Evolutionary conservation across 1,284 basidiomycete species (phyloP), one percentile per base, ranked within the genome.

Genomic region (Sporisorium iseilematis-ciliati): DNA sequence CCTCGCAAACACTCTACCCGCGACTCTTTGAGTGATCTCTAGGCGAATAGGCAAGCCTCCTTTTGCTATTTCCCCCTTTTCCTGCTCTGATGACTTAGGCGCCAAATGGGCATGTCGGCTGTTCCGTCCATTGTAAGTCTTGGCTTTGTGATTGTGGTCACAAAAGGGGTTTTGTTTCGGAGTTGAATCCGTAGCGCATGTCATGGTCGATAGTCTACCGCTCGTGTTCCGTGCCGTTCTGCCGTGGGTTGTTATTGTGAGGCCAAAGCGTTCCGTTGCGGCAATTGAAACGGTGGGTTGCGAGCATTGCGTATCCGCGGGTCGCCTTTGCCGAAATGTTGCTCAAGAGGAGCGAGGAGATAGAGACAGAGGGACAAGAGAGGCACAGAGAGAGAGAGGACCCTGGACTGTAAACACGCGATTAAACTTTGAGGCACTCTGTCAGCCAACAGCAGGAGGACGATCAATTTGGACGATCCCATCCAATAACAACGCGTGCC

Each of bases 371-470:
- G n/a, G n/a, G n/a, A n/a, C n/a, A n/a, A n/a, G n/a, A n/a, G n/a
- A n/a, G n/a, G n/a, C n/a, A n/a, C n/a, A n/a, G 5, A 11, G 26
- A 7, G 5, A 29, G 14, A 11, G 5, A 29, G 48, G 48, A 49
- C 29, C 48, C 48, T 49, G 29, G 46, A 25, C 29, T 29, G 25
- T 48, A 48, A 48, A 48, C 25, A 46, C 25, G 23, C 21, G 21
- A 12, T 20, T 16, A 26, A 26, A 51, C 14, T 46, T 46, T 46
- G 11, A 23, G 20, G 45, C 14, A 16, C 21, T 16, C 7, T 23
- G 33, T 12, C 23, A 40, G 51, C 51, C 50, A 23, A 33, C 51
- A 52, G 51, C 51, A 53, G 11, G 16, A n/a, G 38, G 51, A 41
- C 51, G 38, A 53, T 53, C 51, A 25, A n/a, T n/a, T n/a, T n/a